Percentiles rank a stretch among this genome's conserved stretches.
These are phyloP conservation scores for Acanthamoeba royreba DNA, from an alignment of 208 protist genomes.

Conservation along the genomic window DNA sequence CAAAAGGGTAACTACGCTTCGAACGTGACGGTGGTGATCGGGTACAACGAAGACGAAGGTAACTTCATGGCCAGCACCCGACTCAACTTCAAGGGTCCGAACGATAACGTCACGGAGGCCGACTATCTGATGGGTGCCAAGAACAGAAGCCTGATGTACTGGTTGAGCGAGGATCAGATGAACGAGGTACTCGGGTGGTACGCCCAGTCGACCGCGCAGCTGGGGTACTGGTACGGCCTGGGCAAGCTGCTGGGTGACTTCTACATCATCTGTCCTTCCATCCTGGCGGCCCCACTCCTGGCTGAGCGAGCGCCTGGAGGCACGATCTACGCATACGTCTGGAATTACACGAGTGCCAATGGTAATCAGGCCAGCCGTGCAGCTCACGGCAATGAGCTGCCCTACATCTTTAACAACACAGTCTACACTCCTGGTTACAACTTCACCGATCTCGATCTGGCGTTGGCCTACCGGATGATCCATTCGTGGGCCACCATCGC, in stretches of 20 bases:
- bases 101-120: background rate
- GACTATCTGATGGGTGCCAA: background rate
- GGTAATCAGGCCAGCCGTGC: background rate
- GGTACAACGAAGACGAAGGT: background rate
- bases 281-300: background rate
- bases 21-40: background rate
- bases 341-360: background rate
- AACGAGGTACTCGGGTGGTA: background rate
- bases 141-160: background rate
- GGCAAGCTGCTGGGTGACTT: background rate
- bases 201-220: background rate
- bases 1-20: background rate
- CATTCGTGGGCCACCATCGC: background rate
- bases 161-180: background rate
- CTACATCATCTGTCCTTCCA: background rate
- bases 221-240: background rate
- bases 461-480: background rate
- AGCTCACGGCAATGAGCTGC: background rate
- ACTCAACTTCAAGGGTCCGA: background rate
- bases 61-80: background rate
- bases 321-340: background rate
- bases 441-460: background rate
- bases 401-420: background rate
- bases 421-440: background rate
- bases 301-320: background rate